Evolutionary conservation across 1,284 basidiomycete genomes (phyloP), one percentile per base, ranked within the genome.

Genomic region (Lentinula novae-zelandiae): DNA sequence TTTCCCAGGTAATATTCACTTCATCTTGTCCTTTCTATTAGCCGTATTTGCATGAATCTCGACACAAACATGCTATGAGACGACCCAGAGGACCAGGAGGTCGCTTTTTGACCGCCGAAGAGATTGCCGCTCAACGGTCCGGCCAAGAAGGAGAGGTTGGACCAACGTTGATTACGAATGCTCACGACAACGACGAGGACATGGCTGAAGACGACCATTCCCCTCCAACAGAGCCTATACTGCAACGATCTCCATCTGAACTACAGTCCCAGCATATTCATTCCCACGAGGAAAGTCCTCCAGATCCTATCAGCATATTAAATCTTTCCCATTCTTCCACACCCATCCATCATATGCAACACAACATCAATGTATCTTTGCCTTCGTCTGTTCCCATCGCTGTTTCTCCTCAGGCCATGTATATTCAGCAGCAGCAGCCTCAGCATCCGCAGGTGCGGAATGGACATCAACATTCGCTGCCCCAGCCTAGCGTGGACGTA

Each of bases 1-100:
- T 53, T 20, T 46, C 22, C 17, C 36, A 55, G 59, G 48, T 36
- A 46, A 49, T 49, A 15, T 22, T 22, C 9, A 44, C 50, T 39
- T 12, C 27, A 20, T 61, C 49, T 53, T 34, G 38, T 63, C 57
- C 55, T 64, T 40, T n/a, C 48, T 55, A 61, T 34, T 63, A 98
- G 94, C 96, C 96, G 1, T 98, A 98, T 76, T 86, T 98, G 31
- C 96, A 98, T 69, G 96, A 98, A 73, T 96, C 94, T 27, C 87
- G 96, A 51, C 96, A 99, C 79, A 94, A 95, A 67, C 97, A 99
- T 75, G 96, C 96, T 13, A 97, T 98, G 88, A 89, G 95, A 49
- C 86, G 96, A 39, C 96, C 96, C 13, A 84, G 97, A 64, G 96
- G 96, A 1, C 96, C 96, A 42, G 96, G 97, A 33, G 96, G 96